Base-by-base conservation (phyloP, 2,329 filamentous ascomycete genomes). In the Xenoacremonium recifei region DNA sequence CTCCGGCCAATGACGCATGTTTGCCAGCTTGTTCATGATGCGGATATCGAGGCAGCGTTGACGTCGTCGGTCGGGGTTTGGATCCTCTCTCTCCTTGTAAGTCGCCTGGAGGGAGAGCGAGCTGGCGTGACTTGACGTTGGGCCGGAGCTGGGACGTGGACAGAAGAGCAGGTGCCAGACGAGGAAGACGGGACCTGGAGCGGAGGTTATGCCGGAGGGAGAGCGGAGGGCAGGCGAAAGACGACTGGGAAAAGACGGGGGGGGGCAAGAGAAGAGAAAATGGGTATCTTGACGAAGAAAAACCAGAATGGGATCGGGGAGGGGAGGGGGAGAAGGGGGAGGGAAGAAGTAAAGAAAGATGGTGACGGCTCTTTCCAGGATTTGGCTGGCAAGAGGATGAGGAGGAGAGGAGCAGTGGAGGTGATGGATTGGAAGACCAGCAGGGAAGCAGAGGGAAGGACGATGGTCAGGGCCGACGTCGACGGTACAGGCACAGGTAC, bases 1-100 rank as follows among this genome's bases (percentile, higher is more conserved):
- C 69, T 83, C 80, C 64, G 79, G 78, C 81, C 81, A 85, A 72
- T 84, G 79, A 74, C 81, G 79, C 80, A 85, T 84, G 62, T 82
- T 83, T 66, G 79, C 78, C 68, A 85, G 68, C 70, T 84, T 85
- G 71, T 85, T 84, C 81, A 85, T 85, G 62, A 60, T 82, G 75
- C 50, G 51, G 39, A 42, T 13, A 18, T 20, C 30, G 16, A 20
- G 17, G 17, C 32, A 20, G 32, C n/a, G 32, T 31, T 44, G 39
- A 43, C 45, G 21, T 18, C 40, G 37, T 40, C 30, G 46, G 40
- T 46, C 35, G 20, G 36, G n/a, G n/a, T n/a, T n/a, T n/a, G n/a
- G n/a, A n/a, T n/a, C n/a, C n/a, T n/a, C n/a, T n/a, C n/a, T n/a
- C n/a, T n/a, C n/a, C n/a, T n/a, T n/a, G n/a, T n/a, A n/a, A n/a